Conservation (phyloP, 1,284 basidiomycete species). For the Schizopora paradoxa region DNA sequence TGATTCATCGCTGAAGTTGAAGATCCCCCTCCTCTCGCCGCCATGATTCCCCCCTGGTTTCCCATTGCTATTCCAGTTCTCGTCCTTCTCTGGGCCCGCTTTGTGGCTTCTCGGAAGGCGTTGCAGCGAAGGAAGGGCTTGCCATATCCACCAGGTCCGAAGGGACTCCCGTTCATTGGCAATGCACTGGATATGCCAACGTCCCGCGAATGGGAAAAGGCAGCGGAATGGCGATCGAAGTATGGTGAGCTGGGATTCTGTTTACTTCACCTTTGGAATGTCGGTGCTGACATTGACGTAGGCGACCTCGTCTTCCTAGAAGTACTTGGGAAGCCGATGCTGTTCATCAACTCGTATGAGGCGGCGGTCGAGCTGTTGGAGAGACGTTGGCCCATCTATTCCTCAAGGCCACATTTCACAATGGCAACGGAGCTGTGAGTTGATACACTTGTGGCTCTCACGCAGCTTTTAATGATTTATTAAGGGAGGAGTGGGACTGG, state of each 20-base stretch:
- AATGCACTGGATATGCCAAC: conserved; percentile 19
- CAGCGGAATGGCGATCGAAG: conserved; percentile 17
- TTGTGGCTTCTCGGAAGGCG: too few species aligned
- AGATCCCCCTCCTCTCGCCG: too few species aligned
- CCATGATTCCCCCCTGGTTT: too few species aligned
- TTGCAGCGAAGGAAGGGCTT: too few species aligned
- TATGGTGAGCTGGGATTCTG: conserved; percentile 14
- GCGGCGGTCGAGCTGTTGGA: conserved; percentile 23
- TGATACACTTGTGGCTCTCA: neutral
- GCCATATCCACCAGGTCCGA: conserved; percentile 20
- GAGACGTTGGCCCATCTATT: conserved; percentile 21
- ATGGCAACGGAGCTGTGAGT: conserved; percentile 7
- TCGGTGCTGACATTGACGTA: too few species aligned
- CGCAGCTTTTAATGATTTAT: neutral
- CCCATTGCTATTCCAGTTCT: too few species aligned
- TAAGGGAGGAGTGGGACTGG: neutral
- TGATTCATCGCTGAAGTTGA: too few species aligned
- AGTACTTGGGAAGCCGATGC: conserved; percentile 20
- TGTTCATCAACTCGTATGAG: conserved; percentile 23
- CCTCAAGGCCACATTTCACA: conserved; percentile 19
- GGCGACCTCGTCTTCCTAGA: conserved; percentile 23
- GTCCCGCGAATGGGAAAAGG: conserved; percentile 14
- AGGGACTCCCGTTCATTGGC: conserved; percentile 18
- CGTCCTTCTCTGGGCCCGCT: too few species aligned
- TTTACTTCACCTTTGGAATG: neutral